phyloP scores from a whole-genome alignment of 768 basidiomycete genomes.

The Pholiota molesta region DNA sequence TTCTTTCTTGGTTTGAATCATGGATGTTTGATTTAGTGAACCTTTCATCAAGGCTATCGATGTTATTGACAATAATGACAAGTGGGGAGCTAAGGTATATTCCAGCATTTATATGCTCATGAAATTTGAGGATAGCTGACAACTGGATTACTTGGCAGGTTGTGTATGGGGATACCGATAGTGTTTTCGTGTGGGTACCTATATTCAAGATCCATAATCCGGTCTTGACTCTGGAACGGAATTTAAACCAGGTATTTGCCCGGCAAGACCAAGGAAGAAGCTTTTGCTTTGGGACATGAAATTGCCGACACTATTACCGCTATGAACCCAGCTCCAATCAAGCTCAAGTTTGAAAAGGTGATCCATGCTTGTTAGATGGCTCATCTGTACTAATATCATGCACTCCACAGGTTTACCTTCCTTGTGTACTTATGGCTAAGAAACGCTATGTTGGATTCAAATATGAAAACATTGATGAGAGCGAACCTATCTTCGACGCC shows the following conservation, averaged over 20 bases:
- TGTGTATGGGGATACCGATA: constrained; percentile 98
- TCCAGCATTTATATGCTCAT: constrained; percentile 31
- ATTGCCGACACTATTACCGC: constrained; percentile 88
- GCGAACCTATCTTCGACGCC: constrained; percentile 84
- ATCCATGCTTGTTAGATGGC: constrained; percentile 3
- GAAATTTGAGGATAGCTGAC: not conserved
- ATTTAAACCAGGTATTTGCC: constrained; percentile 58
- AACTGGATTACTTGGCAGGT: constrained; percentile 44
- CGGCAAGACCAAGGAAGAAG: constrained; percentile 91
- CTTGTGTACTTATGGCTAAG: constrained; percentile 95
- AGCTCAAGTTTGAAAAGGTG: constrained; percentile 98
- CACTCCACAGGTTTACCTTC: constrained; percentile 80
- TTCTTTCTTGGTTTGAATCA: not conserved
- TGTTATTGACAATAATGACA: constrained; percentile 70
- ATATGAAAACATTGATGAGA: constrained; percentile 83
- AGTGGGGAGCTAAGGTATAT: constrained; percentile 79
- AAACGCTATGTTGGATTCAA: constrained; percentile 99
- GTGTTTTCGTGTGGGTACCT: constrained; percentile 71
- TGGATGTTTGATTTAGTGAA: not conserved
- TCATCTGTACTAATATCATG: not conserved
- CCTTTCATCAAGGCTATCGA: constrained; percentile 73
- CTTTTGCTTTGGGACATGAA: constrained; percentile 90
- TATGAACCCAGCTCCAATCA: constrained; percentile 87
- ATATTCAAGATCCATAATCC: not conserved
- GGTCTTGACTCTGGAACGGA: not conserved